Evolutionary conservation across 345 rosid genomes (phyloP), one percentile per base, ranked within the genome.

Genomic region (Kernera saxatilis): DNA sequence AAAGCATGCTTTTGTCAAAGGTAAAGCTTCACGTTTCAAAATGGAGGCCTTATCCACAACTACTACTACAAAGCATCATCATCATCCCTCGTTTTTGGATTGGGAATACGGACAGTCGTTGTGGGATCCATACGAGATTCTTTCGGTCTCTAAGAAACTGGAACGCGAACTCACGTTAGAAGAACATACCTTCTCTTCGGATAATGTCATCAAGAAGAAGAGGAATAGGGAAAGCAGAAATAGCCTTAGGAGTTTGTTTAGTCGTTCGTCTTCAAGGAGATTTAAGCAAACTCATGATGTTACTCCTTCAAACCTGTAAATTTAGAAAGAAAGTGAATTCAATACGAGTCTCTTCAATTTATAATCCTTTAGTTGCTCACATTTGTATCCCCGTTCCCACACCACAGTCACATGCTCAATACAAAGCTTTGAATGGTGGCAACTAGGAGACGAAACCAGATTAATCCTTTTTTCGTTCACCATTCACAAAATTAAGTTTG

Each of bases 81-180:
- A 22, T 36, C 27, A 19, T 48, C 55, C 48, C 27, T 23, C 57
- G 43, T 56, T 15, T 58, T 37, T 70, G 71, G 46, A 58, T 41
- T 91, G 97, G 99, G 96, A 93, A 74, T 86, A 83, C 57, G 58
- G 72, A 56, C 85, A 89, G 27, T 75, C 96, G 0, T 76, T 94
- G 8, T 85, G 86, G 84, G 99, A 91, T 76, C 79, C 96, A 0
- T 84, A 86, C 26, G 99, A 94, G 87, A 82, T 91, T 66, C 84
- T 91, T 63, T 71, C 80, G 0, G 77, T 89, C 18, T 53, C 87
- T 37, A 89, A 77, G 77, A 88, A 36, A 80, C 48, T 91, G 48
- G 97, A 91, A 77, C 69, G 80, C 1, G 85, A 81, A 35, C 75
- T 91, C 7, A 69, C 74, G 18, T 23, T 81, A 23, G 86, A 87